These are phyloP conservation scores for Clathrospora elynae DNA, from an alignment of 2,329 filamentous ascomycete genomes.

Conservation along the genomic window DNA sequence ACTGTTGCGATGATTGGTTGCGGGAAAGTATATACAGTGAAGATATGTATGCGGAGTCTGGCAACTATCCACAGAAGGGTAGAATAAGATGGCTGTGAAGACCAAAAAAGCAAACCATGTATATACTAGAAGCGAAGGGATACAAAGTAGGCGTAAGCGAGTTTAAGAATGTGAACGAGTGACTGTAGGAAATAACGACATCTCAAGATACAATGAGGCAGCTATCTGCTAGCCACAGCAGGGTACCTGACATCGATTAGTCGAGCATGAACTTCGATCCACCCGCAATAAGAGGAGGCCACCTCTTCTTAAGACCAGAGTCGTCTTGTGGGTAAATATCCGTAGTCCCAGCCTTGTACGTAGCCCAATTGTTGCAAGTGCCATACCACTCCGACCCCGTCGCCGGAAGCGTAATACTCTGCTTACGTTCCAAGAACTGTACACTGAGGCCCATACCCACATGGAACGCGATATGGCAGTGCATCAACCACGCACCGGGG, in stretches of 20 bases:
- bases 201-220: too few species aligned
- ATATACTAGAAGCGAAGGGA: not conserved
- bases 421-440: constrained; percentile 34
- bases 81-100: not conserved
- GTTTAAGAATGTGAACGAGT: constrained; percentile 14
- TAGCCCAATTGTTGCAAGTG: constrained; percentile 35
- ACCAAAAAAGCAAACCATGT: not conserved
- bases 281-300: constrained; percentile 23
- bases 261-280: constrained; percentile 3
- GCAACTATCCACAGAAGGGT: too few species aligned
- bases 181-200: constrained; percentile 1
- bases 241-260: constrained; percentile 1
- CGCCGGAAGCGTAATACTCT: constrained; percentile 27
- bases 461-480: constrained; percentile 40
- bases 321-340: constrained; percentile 46
- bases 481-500: constrained; percentile 52
- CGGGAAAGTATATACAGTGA: too few species aligned
- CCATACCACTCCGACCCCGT: constrained; percentile 32
- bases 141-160: constrained; percentile 4
- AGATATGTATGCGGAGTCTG: too few species aligned
- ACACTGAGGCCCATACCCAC: constrained; percentile 34
- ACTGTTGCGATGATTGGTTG: too few species aligned
- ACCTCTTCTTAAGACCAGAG: constrained; percentile 47
- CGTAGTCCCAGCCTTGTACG: constrained; percentile 20
- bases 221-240: too few species aligned